Conservation (phyloP, 2,329 filamentous ascomycete genomes). For the Sporothrix brunneoviolacea region DNA sequence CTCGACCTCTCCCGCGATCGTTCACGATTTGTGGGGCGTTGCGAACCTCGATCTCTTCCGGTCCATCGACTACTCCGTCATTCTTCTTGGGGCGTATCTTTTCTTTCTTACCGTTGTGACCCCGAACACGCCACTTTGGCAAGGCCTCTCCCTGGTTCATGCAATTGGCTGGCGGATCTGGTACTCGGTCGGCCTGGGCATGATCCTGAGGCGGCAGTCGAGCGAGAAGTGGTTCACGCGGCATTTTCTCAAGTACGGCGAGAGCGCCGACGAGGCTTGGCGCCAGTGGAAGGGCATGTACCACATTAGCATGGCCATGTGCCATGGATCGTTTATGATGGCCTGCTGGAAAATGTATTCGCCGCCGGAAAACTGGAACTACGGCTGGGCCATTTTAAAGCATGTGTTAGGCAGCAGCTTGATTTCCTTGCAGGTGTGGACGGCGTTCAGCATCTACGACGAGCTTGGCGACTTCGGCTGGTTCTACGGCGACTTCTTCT, state of each 20-base stretch:
- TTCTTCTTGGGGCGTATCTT: conserved; percentile 71
- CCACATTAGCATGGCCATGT: conserved; percentile 85
- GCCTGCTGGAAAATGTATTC: conserved; percentile 96
- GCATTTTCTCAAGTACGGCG: conserved; percentile 95
- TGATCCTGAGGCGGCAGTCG: conserved; percentile 79
- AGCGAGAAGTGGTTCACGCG: conserved; percentile 90
- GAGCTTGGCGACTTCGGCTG: conserved; percentile 96
- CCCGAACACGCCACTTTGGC: conserved; percentile 67
- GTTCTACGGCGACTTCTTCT: conserved; percentile 99
- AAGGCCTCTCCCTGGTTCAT: conserved; percentile 72
- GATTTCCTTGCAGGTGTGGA: conserved; percentile 87
- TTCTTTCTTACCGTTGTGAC: conserved; percentile 67
- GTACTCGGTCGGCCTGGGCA: conserved; percentile 83
- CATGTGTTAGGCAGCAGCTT: conserved; percentile 78
- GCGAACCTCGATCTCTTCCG: conserved; percentile 84
- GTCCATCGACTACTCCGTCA: conserved; percentile 72
- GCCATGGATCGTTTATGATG: conserved; percentile 80
- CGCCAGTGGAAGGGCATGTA: conserved; percentile 96
- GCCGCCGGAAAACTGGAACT: conserved; percentile 77
- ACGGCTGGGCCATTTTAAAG: conserved; percentile 76
- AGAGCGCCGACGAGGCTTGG: conserved; percentile 87
- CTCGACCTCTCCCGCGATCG: conserved; percentile 50
- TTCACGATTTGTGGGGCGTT: conserved; percentile 78
- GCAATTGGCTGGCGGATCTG: conserved; percentile 80
- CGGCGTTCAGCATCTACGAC: conserved; percentile 85